Evolutionary conservation across 805 yeast species (phyloP), one percentile per base, ranked within the genome.

Genomic region (Cyberlindnera xishuangbannaensis): DNA sequence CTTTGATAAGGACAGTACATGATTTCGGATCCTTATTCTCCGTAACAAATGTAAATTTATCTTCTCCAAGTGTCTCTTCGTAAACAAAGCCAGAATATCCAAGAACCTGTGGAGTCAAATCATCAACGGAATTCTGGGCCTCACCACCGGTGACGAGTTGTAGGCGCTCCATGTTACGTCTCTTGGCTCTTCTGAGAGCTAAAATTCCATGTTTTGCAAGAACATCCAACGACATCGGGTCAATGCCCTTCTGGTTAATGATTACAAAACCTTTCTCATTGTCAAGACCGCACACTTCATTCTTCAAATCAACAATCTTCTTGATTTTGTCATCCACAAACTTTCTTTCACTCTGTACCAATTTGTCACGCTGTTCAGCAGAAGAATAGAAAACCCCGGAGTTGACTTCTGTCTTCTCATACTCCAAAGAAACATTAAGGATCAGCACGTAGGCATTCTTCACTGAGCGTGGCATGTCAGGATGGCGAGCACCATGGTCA

Each of bases 401-500:
- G 64, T 92, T 92, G 33, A 92, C 96, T 65, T 92, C 98, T 27
- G 96, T 86, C 67, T 92, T 92, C 58, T 92, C 98, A 60, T 92
- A 92, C 62, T 92, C 98, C 48, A 92, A 67, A 6, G 95, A 84
- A 28, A 92, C 98, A 58, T 92, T 92, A 50, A 92, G 71, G 34
- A 85, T 92, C 55, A 92, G 70, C 21, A 92, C 78, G 51, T 75
- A 67, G 2, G 96, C 96, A 58, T 92, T 85, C 44, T 75, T 73
- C 14, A 92, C 80, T 35, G 78, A 64, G 45, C 78, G 83, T 39
- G 98, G 98, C 98, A 92, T 92, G 61, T 92, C 98, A 28, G 98
- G 98, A 67, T 92, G 98, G 58, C 98, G 77, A 13, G 96, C 97
- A 47, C 98, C 98, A 58, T 92, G 98, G 59, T 92, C 98, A 45